Base-by-base conservation (phyloP, 176 grass and related monocot genomes). In the Musa beccarii region DNA sequence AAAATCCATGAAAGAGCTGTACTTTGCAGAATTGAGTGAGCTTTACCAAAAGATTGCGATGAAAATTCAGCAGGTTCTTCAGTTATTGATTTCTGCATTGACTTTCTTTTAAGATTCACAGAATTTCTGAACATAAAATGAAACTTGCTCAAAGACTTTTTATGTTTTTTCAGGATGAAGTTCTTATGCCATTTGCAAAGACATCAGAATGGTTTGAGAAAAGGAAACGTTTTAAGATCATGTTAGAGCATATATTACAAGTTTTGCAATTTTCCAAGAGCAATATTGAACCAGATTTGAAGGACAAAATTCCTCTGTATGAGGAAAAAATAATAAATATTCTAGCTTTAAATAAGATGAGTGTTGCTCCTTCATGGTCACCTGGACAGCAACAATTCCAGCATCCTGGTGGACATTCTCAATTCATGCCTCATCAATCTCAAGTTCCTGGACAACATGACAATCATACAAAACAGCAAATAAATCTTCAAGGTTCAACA, bases 271-370 rank as follows among this genome's bases (percentile, higher is more conserved):
- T 82, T 10, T 72, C 69, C 66, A 97, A 93, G 78, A 75, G 29
- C 20, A 80, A 2, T 79, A 76, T 97, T 67, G 84, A 87, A 11
- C 78, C 69, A 73, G 8, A 10, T 72, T 15, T 89, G 62, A 93
- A 70, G 75, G 86, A 91, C 12, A 93, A 77, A 78, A 14, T 97
- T 52, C 70, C 87, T 80, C 0, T 4, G 17, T 91, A 82, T 11
- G 90, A 97, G 83, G 89, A 53, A 63, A 86, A 93, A 76, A 97
- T 97, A 55, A 3, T 87, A 43, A 13, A 0, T 74, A 84, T 98
- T 70, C 29, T 98, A 51, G 72, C 34, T 86, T 75, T 85, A 74
- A 73, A 85, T 79, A 92, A 87, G 81, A 84, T 73, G 53, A 92
- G 82, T 69, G 53, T n/a, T 59, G 20, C 34, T 43, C 53, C 80